phyloP scores from a whole-genome alignment of 2,329 filamentous ascomycete genomes.

The Arthroderma uncinatum region DNA sequence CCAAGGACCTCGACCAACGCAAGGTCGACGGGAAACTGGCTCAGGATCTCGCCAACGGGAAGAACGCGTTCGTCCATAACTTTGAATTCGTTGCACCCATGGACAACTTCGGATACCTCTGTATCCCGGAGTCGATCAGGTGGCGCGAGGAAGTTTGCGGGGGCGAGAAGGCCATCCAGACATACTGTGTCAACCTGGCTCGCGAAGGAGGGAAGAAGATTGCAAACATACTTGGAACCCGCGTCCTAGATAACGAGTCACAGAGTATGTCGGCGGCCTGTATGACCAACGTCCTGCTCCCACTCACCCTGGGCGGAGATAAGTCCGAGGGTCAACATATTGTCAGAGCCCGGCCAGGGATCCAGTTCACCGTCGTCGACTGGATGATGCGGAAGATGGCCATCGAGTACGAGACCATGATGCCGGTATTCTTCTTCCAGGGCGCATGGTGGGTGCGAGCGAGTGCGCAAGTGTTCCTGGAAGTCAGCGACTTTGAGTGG shows the following conservation, averaged over 20 bases:
- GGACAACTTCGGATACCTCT: slow-evolving; percentile 61
- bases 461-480: slow-evolving; percentile 76
- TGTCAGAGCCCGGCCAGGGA: slow-evolving; percentile 58
- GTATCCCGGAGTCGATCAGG: slow-evolving; percentile 58
- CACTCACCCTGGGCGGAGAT: slow-evolving; percentile 38
- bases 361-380: slow-evolving; percentile 51
- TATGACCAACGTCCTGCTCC: slow-evolving; percentile 63
- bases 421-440: slow-evolving; percentile 52
- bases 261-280: slow-evolving; percentile 39
- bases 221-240: slow-evolving; percentile 55
- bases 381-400: slow-evolving; percentile 50
- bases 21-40: slow-evolving; percentile 5
- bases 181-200: slow-evolving; percentile 54
- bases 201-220: slow-evolving; percentile 50
- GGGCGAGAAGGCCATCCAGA: slow-evolving; percentile 58
- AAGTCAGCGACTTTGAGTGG: slow-evolving; percentile 65
- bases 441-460: slow-evolving; percentile 59
- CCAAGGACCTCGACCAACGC: slow-evolving; percentile 12
- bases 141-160: slow-evolving; percentile 60
- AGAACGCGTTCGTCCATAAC: slow-evolving; percentile 37
- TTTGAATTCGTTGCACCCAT: slow-evolving; percentile 70
- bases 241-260: slow-evolving; percentile 44
- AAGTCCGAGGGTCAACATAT: slow-evolving; percentile 46
- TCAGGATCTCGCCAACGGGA: neutral
- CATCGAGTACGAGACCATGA: slow-evolving; percentile 56